Base-by-base conservation (phyloP, 2,329 filamentous ascomycete genomes). In the Colletotrichum navitas region DNA sequence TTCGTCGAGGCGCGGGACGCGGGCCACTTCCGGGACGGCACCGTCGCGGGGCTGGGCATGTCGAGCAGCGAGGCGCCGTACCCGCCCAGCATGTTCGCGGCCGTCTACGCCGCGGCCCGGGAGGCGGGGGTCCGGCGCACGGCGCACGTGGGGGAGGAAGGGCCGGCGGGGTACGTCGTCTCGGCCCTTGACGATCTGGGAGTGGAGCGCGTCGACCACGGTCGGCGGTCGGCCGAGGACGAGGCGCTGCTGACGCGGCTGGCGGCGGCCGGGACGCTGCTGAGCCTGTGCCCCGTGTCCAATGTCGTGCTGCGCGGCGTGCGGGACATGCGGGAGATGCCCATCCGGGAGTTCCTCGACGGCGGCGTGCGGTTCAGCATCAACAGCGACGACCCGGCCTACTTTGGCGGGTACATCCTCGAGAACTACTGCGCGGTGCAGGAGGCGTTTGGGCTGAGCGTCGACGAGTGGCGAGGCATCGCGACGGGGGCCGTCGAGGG, bases 341-440 rank as follows among this genome's bases (percentile, higher is more conserved):
- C 92, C 0, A 85, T 94, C 71, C 84, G 89, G 18, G 83, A 81
- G 63, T 91, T 93, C 75, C 80, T 94, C 26, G 87, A 92, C 51
- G 83, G 83, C 7, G 89, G 90, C 0, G 89, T 94, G 49, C 85
- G 83, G 72, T 93, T 94, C 79, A 92, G 89, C 67, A 88, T 94
- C 78, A 94, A 94, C 80, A 92, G 89, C 74, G 92, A 94, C 77
- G 91, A 93, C 77, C 91, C 91, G 71, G 91, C 90, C 14, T 93
- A 93, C 77, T 94, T 95, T 81, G 91, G 92, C 3, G 91, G 89
- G 0, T 94, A 94, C 79, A 88, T 94, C 64, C 82, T 92, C 63
- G 91, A 93, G 76, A 94, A 94, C 75, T 94, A 92, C 81, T 91
- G 89, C 76, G 91, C 90, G 1, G 91, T 95, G 39, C 92, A 95